Conservation (phyloP, 1,139 yeast genomes). For the Zygosaccharomyces sapae region DNA sequence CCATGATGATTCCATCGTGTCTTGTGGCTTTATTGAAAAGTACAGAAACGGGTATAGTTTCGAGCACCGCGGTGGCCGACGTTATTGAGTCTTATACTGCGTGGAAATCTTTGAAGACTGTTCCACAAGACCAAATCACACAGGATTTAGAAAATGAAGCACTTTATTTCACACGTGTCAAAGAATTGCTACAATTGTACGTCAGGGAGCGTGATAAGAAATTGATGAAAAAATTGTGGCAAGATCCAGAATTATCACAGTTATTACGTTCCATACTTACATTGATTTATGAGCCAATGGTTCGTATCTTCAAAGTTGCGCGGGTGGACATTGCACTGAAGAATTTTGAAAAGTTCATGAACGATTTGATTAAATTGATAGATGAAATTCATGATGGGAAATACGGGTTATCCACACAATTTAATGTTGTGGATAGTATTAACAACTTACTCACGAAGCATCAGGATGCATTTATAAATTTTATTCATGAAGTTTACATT, state of each 20-base stretch:
- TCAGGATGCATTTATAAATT: conserved; percentile 64
- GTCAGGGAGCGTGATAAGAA: conserved; percentile 73
- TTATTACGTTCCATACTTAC: conserved; percentile 69
- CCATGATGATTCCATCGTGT: conserved; percentile 38
- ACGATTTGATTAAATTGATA: conserved; percentile 57
- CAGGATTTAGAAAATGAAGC: conserved; percentile 8
- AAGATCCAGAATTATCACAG: conserved; percentile 71
- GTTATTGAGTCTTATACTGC: conserved; percentile 33
- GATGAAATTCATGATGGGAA: conserved; percentile 43
- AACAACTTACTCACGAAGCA: conserved; percentile 64
- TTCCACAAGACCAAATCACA: background rate
- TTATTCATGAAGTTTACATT: conserved; percentile 69
- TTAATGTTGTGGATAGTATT: conserved; percentile 59
- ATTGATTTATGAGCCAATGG: conserved; percentile 79
- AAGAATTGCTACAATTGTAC: conserved; percentile 59
- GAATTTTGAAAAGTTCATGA: conserved; percentile 67
- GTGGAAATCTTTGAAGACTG: conserved; percentile 39
- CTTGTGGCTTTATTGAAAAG: conserved; percentile 33
- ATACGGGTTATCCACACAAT: conserved; percentile 39
- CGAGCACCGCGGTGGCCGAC: conserved; percentile 27
- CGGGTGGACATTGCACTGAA: conserved; percentile 71
- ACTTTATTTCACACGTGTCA: conserved; percentile 45
- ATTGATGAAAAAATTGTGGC: conserved; percentile 72
- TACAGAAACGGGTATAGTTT: conserved; percentile 19
- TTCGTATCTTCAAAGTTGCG: conserved; percentile 69